A percentile compares a stretch with the other conserved stretches of the same genome.
Conservation (phyloP, 2,329 filamentous ascomycete species). For the Claviceps arundinis region DNA sequence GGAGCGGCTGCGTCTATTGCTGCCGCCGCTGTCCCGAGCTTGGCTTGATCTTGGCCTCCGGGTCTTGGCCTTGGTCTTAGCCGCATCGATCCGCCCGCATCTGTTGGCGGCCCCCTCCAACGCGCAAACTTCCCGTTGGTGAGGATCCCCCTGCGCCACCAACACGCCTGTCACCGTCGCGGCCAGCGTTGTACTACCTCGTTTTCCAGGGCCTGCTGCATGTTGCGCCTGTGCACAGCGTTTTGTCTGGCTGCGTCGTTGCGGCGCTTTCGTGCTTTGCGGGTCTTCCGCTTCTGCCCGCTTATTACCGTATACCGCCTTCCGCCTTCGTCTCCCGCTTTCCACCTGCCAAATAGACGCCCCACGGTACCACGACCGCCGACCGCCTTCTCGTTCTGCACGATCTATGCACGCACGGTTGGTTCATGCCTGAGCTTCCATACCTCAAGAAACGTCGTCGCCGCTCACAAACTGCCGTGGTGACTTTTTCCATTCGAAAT, state of each 20-base stretch:
- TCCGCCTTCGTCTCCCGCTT: not conserved
- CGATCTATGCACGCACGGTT: conserved; percentile 12
- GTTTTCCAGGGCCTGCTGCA: not conserved
- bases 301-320: not conserved
- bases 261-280: not conserved
- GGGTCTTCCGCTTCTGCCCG: not conserved
- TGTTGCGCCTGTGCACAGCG: not conserved
- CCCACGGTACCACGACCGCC: not conserved
- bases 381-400: not conserved
- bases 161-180: not conserved
- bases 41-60: not conserved
- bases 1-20: not conserved
- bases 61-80: not conserved
- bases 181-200: not conserved
- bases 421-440: conserved; percentile 26
- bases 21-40: not conserved
- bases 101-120: not conserved
- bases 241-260: not conserved
- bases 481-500: conserved; percentile 18
- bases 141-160: not conserved
- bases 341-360: not conserved
- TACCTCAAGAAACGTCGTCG: conserved; percentile 47
- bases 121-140: not conserved
- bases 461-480: conserved; percentile 15
- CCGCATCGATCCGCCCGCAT: not conserved